Conservation (phyloP, 345 rosid genomes). For the Acer negundo region DNA sequence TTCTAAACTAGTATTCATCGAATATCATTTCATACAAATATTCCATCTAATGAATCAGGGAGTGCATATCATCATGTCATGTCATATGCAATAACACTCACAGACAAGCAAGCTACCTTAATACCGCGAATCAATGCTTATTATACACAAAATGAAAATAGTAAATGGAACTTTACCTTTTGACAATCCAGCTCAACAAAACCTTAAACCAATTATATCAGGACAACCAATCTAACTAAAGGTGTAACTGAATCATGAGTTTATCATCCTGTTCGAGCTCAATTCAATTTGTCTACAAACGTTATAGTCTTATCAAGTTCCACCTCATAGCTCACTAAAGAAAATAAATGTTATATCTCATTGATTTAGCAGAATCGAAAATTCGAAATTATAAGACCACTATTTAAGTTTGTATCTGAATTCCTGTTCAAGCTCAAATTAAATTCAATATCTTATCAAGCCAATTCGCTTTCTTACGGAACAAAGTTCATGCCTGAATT, state of each 20-base stretch:
- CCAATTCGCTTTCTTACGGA: not conserved
- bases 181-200: not conserved
- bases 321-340: not conserved
- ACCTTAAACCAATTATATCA: too few relatives aligned
- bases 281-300: not conserved
- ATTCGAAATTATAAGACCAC: too few relatives aligned
- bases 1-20: not conserved
- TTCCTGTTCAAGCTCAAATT: not conserved
- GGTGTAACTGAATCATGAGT: not conserved
- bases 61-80: not conserved
- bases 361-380: not conserved
- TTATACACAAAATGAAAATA: not conserved
- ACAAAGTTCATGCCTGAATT: not conserved
- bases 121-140: not conserved
- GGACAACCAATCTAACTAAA: too few relatives aligned
- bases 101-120: not conserved
- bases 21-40: too few relatives aligned
- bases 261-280: not conserved
- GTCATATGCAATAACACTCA: not conserved
- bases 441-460: not conserved
- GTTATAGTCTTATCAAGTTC: not conserved
- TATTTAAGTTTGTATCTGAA: not conserved
- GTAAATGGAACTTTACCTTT: not conserved
- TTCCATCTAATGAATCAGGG: not conserved
- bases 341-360: too few relatives aligned